Percentiles rank a stretch among this genome's conserved stretches.
These are phyloP conservation scores for Talaromyces sp. DNA, from an alignment of 2,329 filamentous ascomycete genomes.

Conservation along the genomic window DNA sequence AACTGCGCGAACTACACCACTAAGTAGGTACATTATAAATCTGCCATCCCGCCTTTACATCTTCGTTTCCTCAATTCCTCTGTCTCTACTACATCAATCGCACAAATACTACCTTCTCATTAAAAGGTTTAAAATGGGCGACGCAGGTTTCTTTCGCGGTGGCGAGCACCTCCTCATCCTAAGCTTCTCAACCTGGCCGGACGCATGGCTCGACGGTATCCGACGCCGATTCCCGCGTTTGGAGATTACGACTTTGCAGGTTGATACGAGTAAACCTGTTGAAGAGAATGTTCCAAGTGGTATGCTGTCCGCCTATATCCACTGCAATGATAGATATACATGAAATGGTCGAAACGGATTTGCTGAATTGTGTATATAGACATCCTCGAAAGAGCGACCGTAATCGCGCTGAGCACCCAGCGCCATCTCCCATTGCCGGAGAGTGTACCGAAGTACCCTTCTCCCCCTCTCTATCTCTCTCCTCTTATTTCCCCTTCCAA, in stretches of 20 bases:
- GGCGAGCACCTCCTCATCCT: constrained; percentile 13
- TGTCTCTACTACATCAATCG: not conserved
- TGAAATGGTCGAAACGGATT: too few species aligned
- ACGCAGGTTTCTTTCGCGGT: constrained; percentile 4
- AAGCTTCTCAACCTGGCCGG: constrained; percentile 5
- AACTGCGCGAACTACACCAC: not conserved
- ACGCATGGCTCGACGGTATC: constrained; percentile 13
- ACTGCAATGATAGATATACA: too few species aligned
- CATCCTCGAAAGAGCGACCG: constrained; percentile 6
- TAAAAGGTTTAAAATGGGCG: constrained; percentile 1
- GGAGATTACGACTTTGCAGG: constrained; percentile 1
- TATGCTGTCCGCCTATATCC: too few species aligned
- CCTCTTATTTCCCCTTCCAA: not conserved
- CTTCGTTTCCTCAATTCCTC: not conserved
- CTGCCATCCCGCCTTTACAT: not conserved
- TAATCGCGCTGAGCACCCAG: constrained; percentile 9
- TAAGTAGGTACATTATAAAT: not conserved
- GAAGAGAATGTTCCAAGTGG: constrained; percentile 15
- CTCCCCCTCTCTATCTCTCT: not conserved
- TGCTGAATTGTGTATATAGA: not conserved
- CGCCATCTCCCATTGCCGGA: constrained; percentile 15
- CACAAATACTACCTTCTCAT: too few species aligned
- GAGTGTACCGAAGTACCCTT: constrained; percentile 14
- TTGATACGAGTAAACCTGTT: constrained; percentile 8
- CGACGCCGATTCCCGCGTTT: constrained; percentile 10